These are phyloP conservation scores for Candida rishiriensis DNA, from an alignment of 805 yeast genomes.

Conservation along the genomic window DNA sequence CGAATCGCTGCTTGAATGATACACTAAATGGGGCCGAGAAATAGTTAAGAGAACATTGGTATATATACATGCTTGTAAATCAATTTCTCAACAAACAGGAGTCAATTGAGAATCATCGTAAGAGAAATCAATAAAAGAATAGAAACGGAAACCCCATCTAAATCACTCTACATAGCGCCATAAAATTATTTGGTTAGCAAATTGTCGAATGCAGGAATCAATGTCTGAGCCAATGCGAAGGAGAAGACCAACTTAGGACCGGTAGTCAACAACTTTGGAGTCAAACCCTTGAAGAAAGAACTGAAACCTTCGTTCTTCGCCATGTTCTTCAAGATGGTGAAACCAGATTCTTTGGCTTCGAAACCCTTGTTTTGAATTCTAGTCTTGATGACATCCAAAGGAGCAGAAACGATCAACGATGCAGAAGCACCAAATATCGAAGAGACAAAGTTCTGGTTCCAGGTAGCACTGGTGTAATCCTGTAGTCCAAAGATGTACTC, in stretches of 20 bases:
- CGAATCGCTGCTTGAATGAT: no score
- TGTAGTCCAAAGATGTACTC: conserved; percentile 84
- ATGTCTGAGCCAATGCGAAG: conserved; percentile 95
- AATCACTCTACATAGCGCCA: no score
- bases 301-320: conserved; percentile 83
- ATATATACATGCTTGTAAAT: no score
- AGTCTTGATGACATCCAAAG: conserved; percentile 96
- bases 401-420: conserved; percentile 94
- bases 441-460: conserved; percentile 92
- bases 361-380: conserved; percentile 96
- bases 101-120: background rate
- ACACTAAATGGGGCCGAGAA: no score
- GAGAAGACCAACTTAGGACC: conserved; percentile 98
- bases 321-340: conserved; percentile 90
- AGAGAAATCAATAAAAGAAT: background rate
- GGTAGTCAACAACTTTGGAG: conserved; percentile 93
- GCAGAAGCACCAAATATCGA: conserved; percentile 97
- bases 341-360: conserved; percentile 92
- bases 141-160: background rate
- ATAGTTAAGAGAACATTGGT: no score
- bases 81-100: background rate
- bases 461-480: conserved; percentile 89
- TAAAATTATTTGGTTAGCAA: conserved; percentile 36
- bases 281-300: conserved; percentile 93
- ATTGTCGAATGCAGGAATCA: conserved; percentile 93